These are phyloP conservation scores for Dacryopinax spathularia DNA, from an alignment of 768 basidiomycete genomes.

Conservation along the genomic window DNA sequence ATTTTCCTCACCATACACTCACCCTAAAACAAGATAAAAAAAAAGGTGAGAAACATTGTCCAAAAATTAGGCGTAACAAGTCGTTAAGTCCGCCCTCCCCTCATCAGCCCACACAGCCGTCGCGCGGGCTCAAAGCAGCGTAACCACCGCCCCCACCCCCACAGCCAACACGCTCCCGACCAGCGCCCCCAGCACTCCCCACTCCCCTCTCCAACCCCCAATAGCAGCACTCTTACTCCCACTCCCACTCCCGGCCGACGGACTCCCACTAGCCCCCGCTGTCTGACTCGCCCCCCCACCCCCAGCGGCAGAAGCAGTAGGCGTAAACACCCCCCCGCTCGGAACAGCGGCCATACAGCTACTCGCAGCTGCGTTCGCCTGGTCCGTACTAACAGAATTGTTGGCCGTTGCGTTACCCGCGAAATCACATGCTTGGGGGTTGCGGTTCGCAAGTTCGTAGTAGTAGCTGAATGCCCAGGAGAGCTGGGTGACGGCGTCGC, in stretches of 20 bases:
- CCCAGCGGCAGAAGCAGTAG: conserved; percentile 26
- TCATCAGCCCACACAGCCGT: no score
- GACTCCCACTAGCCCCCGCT: background rate
- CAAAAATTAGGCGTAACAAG: no score
- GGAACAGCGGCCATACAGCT: conserved; percentile 53
- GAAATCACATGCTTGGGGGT: conserved; percentile 59
- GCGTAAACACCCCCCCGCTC: conserved; percentile 41
- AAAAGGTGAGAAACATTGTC: no score
- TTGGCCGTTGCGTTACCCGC: conserved; percentile 73
- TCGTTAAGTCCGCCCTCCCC: no score
- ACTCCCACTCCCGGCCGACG: background rate
- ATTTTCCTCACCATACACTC: no score
- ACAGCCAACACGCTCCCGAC: background rate
- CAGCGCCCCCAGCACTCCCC: background rate
- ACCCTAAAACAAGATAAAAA: no score
- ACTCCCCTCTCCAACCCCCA: background rate
- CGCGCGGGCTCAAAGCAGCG: background rate
- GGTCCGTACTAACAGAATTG: conserved; percentile 30
- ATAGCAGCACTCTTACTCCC: background rate
- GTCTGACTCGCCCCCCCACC: background rate
- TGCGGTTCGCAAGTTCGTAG: conserved; percentile 48
- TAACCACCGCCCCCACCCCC: background rate
- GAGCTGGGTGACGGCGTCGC: conserved; percentile 64
- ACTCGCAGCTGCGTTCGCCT: conserved; percentile 41
- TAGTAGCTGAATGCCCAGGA: conserved; percentile 72